Evolutionary conservation across 2,329 filamentous ascomycete species (phyloP).

Genomic region (Aureobasidium musti): DNA sequence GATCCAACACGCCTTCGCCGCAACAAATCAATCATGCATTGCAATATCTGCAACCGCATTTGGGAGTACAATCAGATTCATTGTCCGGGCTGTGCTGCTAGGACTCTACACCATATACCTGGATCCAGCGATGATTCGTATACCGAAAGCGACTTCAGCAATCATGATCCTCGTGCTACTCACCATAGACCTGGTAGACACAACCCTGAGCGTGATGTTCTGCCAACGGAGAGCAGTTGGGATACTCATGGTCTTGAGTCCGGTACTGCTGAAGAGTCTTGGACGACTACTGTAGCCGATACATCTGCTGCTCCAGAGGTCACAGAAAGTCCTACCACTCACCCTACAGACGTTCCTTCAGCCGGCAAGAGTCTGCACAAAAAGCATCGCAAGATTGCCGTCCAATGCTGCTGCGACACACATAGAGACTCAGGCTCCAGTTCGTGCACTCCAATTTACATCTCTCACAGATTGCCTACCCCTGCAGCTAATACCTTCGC

Average conservation of each 20-base stretch:
- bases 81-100: slow-evolving; percentile 1
- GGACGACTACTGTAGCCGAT: not conserved
- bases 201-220: not conserved
- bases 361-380: not conserved
- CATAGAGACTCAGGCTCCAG: not conserved
- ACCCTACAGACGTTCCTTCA: not conserved
- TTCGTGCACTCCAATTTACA: not conserved
- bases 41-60: not conserved
- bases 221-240: not conserved
- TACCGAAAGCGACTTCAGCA: not conserved
- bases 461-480: not conserved
- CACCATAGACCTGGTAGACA: not conserved
- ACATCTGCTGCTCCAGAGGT: not conserved
- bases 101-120: not conserved
- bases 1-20: not conserved
- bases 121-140: not conserved
- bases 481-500: not conserved
- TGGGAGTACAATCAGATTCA: slow-evolving; percentile 8
- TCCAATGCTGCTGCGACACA: not conserved
- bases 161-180: not conserved
- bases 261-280: not conserved
- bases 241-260: not conserved
- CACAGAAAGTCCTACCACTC: not conserved
- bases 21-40: not conserved
- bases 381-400: no score